These are phyloP conservation scores for Botrytis aclada DNA, from an alignment of 2,329 filamentous ascomycete species.

Conservation along the genomic window DNA sequence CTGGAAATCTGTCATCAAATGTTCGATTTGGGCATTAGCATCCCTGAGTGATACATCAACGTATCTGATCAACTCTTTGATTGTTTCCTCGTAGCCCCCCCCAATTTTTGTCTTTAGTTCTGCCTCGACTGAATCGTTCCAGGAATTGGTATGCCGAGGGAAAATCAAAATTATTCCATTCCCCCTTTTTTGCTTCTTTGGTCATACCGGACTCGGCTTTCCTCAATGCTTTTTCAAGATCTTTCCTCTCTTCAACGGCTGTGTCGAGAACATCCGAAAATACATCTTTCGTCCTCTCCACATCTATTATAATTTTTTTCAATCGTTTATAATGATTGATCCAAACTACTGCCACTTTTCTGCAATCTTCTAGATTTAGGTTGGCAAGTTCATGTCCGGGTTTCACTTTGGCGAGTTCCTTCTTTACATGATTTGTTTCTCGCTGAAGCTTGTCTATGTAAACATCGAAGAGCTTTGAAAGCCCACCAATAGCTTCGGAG, in stretches of 20 bases:
- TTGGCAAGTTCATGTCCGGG: background rate
- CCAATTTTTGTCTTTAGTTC: background rate
- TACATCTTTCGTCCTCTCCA: background rate
- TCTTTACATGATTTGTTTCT: background rate
- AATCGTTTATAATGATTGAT: background rate
- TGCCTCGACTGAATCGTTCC: background rate
- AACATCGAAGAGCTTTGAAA: background rate
- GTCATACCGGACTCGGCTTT: background rate
- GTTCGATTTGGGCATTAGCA: too few species aligned
- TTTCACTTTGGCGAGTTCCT: background rate
- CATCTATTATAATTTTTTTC: rapidly evolving
- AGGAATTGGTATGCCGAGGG: background rate
- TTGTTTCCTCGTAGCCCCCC: background rate
- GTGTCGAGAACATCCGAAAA: background rate
- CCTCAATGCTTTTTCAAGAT: background rate
- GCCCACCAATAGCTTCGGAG: background rate
- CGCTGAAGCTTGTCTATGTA: background rate
- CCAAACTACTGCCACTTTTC: background rate
- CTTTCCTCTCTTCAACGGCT: background rate
- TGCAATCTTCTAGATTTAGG: background rate
- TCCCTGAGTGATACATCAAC: background rate
- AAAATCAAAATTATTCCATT: background rate
- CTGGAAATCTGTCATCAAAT: background rate
- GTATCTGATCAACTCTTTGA: background rate
- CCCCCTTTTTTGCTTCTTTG: background rate